A percentile compares a stretch with the other conserved stretches of the same genome.
phyloP scores from a whole-genome alignment of 257 asterid species.

The Paulownia fortunei region DNA sequence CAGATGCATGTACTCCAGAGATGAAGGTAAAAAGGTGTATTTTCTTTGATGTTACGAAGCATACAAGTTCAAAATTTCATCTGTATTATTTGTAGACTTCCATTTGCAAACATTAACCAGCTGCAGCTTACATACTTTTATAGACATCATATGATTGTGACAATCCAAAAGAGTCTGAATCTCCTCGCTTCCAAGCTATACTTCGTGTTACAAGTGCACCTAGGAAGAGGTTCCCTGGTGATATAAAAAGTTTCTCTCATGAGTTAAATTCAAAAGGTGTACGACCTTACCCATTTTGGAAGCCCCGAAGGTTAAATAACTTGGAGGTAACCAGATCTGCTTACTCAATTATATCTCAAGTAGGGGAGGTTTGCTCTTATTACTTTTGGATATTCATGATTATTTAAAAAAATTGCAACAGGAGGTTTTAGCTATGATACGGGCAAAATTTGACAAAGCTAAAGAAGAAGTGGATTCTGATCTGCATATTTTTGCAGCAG shows the following conservation, averaged over 20 bases:
- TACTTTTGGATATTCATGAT: constrained; percentile 35
- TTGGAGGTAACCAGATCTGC: constrained; percentile 80
- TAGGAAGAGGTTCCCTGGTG: constrained; percentile 95
- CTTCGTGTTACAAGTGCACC: constrained; percentile 98
- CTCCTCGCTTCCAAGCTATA: constrained; percentile 98
- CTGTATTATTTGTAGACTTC: too few relatives aligned
- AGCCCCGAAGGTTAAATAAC: constrained; percentile 87
- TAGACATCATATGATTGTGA: constrained; percentile 91
- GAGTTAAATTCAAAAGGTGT: constrained; percentile 98
- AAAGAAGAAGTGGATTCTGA: constrained; percentile 99
- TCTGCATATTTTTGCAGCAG: constrained; percentile 95
- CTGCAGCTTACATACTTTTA: constrained; percentile 25
- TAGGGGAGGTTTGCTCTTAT: constrained; percentile 24
- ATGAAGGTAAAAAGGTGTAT: constrained; percentile 56
- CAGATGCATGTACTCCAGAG: constrained; percentile 66
- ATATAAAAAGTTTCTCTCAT: constrained; percentile 97
- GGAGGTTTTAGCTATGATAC: constrained; percentile 93
- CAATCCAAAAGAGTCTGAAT: constrained; percentile 96
- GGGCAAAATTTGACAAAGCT: constrained; percentile 94
- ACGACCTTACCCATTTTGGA: constrained; percentile 99
- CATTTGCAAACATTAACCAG: neutral
- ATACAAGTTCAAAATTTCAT: neutral
- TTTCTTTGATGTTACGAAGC: constrained; percentile 34
- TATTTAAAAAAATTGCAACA: constrained; percentile 42
- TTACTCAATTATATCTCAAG: constrained; percentile 27